These are phyloP conservation scores for Claviceps paspali DNA, from an alignment of 2,329 filamentous ascomycete species.

Conservation along the genomic window DNA sequence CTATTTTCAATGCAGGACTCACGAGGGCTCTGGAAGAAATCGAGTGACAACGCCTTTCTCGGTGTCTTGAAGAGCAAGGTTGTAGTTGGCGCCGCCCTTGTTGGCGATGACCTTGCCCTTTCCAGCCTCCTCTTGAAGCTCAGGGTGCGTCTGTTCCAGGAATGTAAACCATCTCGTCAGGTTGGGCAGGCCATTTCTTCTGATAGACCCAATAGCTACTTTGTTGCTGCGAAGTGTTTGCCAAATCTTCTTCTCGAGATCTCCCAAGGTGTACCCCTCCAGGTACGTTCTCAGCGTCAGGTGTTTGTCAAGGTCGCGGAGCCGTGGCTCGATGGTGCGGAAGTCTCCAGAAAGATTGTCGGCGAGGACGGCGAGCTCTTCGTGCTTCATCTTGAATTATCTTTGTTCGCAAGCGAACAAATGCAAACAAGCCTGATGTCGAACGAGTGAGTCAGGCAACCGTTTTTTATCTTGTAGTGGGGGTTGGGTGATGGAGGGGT, in stretches of 20 bases:
- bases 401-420: background rate
- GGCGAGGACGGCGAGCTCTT: conserved; percentile 37
- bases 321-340: conserved; percentile 61
- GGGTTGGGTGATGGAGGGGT: conserved; percentile 11
- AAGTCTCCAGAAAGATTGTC: conserved; percentile 51
- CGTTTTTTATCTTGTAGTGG: conserved; percentile 12
- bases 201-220: conserved; percentile 66
- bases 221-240: conserved; percentile 69
- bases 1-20: conserved; percentile 17
- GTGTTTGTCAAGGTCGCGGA: conserved; percentile 71
- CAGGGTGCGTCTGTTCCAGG: conserved; percentile 67
- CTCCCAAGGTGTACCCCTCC: conserved; percentile 61
- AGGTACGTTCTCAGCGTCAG: conserved; percentile 77
- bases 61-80: conserved; percentile 70
- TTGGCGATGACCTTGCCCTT: conserved; percentile 58
- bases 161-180: conserved; percentile 77
- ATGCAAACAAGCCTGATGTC: background rate
- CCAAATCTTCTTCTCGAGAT: conserved; percentile 73
- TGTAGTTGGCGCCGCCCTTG: conserved; percentile 75
- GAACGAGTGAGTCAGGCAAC: conserved; percentile 10
- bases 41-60: conserved; percentile 82
- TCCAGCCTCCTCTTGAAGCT: conserved; percentile 52
- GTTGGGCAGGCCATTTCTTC: conserved; percentile 62
- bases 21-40: conserved; percentile 89
- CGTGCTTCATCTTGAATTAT: conserved; percentile 35